Percentiles rank a stretch among this genome's conserved stretches.
Conservation (phyloP, 75 land plant genomes). For the Picea glauca region DNA sequence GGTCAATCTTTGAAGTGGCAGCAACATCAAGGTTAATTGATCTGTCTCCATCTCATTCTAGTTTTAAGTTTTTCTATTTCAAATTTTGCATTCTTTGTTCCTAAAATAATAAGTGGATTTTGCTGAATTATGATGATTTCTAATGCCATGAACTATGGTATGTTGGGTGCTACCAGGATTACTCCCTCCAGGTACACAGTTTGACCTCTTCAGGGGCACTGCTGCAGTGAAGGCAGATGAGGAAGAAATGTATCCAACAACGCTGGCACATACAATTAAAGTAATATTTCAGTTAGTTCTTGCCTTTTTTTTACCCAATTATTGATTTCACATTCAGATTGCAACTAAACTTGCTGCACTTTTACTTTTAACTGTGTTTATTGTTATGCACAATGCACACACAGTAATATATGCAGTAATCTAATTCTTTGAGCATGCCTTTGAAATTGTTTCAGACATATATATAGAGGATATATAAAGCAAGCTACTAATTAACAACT, state of each 20-base stretch:
- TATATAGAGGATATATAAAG: no score
- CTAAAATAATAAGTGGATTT: background rate
- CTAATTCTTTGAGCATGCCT: background rate
- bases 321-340: no score
- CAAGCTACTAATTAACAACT: no score
- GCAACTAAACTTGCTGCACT: no score
- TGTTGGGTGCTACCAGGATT: constrained; percentile 47
- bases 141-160: background rate
- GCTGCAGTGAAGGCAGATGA: constrained; percentile 99
- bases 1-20: constrained; percentile 99
- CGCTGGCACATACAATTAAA: constrained; percentile 78
- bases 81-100: background rate
- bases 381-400: constrained; percentile 1
- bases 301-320: no score
- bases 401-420: background rate
- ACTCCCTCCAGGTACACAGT: constrained; percentile 97
- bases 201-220: constrained; percentile 95
- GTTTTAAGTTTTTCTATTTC: background rate
- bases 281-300: constrained; percentile 21
- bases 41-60: background rate
- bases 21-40: constrained; percentile 86
- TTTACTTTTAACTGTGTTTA: background rate
- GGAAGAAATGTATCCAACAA: constrained; percentile 88
- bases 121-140: background rate
- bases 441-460: background rate